A percentile compares a stretch with the other conserved stretches of the same genome.
Conservation (phyloP, 2,329 filamentous ascomycete genomes). For the Leptographium wingfieldii region DNA sequence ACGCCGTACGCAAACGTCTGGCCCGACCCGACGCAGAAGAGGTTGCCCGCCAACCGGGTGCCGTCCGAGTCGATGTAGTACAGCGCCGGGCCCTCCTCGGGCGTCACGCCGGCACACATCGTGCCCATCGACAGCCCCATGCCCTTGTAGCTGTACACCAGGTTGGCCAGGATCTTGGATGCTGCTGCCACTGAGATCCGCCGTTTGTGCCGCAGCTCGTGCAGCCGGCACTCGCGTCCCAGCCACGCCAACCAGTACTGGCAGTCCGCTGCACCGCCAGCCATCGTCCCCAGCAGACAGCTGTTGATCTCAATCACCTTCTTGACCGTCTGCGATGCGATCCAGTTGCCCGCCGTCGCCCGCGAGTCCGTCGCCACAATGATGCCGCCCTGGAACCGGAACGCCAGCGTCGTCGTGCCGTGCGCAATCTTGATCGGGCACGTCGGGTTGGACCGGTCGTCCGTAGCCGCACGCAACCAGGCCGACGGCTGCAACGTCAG, state of each 20-base stretch:
- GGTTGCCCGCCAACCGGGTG: slow-evolving; percentile 80
- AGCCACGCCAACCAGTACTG: slow-evolving; percentile 99
- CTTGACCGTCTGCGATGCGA: slow-evolving; percentile 98
- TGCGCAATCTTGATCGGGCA: slow-evolving; percentile 99
- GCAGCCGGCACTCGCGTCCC: slow-evolving; percentile 96
- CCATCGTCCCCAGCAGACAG: slow-evolving; percentile 92
- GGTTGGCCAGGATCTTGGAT: slow-evolving; percentile 95
- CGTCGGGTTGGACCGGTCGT: slow-evolving; percentile 91
- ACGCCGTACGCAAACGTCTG: slow-evolving; percentile 99
- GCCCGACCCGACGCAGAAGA: slow-evolving; percentile 96
- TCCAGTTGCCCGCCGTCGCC: slow-evolving; percentile 97
- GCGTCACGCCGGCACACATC: slow-evolving; percentile 96
- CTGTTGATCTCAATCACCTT: slow-evolving; percentile 99
- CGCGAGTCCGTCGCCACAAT: slow-evolving; percentile 96
- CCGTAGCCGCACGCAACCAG: slow-evolving; percentile 93
- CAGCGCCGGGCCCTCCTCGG: slow-evolving; percentile 87
- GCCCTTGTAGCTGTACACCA: slow-evolving; percentile 97
- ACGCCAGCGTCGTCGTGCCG: slow-evolving; percentile 94
- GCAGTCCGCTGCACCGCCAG: slow-evolving; percentile 95
- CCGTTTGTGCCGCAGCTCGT: slow-evolving; percentile 98
- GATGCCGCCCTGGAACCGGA: slow-evolving; percentile 96
- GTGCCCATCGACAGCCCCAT: slow-evolving; percentile 99
- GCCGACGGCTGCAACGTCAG: slow-evolving; percentile 54
- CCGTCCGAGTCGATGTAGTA: slow-evolving; percentile 99
- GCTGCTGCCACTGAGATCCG: slow-evolving; percentile 95